phyloP scores from a whole-genome alignment of 2,329 filamentous ascomycete genomes.

The Hymenoscyphus albidus region DNA sequence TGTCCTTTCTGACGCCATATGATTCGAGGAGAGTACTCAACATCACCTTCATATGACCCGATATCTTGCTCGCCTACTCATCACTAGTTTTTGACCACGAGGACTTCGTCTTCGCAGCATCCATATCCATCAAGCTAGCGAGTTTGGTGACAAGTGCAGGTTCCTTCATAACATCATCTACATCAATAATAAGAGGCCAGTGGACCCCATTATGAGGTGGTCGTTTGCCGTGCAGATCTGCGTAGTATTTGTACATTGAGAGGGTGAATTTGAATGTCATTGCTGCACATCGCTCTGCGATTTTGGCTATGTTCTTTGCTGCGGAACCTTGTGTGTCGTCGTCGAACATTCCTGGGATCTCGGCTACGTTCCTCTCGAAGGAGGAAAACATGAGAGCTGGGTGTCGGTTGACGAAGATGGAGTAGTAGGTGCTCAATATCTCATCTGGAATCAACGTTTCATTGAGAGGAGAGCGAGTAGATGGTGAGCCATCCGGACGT shows the following conservation, averaged over 20 bases:
- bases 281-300: slow-evolving; percentile 4
- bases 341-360: background rate
- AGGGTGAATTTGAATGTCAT: slow-evolving; percentile 36
- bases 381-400: slow-evolving; percentile 40
- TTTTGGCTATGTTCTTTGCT: no score
- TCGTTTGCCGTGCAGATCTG: slow-evolving; percentile 19
- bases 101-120: slow-evolving; percentile 32
- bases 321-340: background rate
- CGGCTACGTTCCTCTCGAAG: slow-evolving; percentile 11
- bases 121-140: slow-evolving; percentile 34
- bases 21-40: slow-evolving; percentile 35
- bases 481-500: background rate
- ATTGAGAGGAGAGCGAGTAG: slow-evolving; percentile 6
- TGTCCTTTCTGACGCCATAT: slow-evolving; percentile 35
- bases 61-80: slow-evolving; percentile 7
- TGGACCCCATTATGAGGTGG: slow-evolving; percentile 8
- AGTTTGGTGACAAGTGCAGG: slow-evolving; percentile 31
- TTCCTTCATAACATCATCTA: slow-evolving; percentile 38
- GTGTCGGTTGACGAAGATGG: slow-evolving; percentile 39
- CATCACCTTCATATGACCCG: slow-evolving; percentile 18
- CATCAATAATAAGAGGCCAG: slow-evolving; percentile 37
- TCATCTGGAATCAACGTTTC: slow-evolving; percentile 38
- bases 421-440: slow-evolving; percentile 35
- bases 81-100: slow-evolving; percentile 29
- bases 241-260: slow-evolving; percentile 37